phyloP scores from a whole-genome alignment of 2,329 filamentous ascomycete species.

The Claviceps arundinis region DNA sequence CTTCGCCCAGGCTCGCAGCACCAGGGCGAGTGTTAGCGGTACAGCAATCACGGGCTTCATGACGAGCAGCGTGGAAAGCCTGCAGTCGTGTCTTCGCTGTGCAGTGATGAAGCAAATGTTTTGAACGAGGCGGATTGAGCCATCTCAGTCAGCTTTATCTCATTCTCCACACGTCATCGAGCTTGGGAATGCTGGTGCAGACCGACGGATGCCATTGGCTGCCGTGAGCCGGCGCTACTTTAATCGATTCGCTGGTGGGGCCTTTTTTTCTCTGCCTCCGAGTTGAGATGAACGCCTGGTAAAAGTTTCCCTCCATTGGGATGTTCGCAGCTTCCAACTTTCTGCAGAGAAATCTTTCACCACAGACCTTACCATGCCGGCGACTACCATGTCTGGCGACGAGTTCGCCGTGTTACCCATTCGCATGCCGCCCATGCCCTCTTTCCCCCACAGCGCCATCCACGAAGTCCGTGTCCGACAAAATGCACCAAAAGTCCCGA shows the following conservation, averaged over 20 bases:
- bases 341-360: background rate
- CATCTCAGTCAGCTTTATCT: no score
- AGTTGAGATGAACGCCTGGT: background rate
- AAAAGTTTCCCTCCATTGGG: background rate
- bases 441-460: constrained; percentile 47
- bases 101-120: background rate
- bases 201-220: background rate
- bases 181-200: background rate
- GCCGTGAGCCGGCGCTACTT: background rate
- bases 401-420: constrained; percentile 61
- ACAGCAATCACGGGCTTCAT: constrained; percentile 48
- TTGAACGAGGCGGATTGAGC: background rate
- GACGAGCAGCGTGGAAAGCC: constrained; percentile 5
- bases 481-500: constrained; percentile 68
- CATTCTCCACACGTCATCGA: no score
- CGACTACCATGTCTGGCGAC: constrained; percentile 18
- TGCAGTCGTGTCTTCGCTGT: background rate
- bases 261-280: background rate
- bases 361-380: constrained; percentile 14
- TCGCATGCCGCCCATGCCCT: constrained; percentile 47
- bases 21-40: constrained; percentile 45
- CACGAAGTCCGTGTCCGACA: constrained; percentile 82
- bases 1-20: constrained; percentile 54
- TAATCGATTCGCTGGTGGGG: constrained; percentile 4
- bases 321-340: background rate